A percentile compares a stretch with the other conserved stretches of the same genome.
Conservation (phyloP, 2,329 filamentous ascomycete species). For the Fusarium nisikadoi region DNA sequence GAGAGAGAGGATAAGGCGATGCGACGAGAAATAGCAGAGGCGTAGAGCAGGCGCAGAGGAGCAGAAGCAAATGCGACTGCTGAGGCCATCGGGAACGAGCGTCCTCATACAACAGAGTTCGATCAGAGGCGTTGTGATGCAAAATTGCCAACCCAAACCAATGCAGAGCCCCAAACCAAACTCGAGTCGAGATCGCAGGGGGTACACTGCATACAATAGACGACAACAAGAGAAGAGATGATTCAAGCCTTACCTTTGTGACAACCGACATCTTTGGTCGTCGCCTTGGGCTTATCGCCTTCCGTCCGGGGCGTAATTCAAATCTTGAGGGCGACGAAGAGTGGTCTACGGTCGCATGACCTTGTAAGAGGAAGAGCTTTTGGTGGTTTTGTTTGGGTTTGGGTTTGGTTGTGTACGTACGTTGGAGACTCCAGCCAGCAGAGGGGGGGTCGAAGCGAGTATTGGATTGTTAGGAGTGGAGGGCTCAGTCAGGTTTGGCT, state of each 20-base stretch:
- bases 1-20: not conserved
- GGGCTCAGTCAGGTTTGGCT: slow-evolving; percentile 21
- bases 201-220: not conserved
- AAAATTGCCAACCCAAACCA: slow-evolving; percentile 12
- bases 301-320: slow-evolving; percentile 49
- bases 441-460: not conserved
- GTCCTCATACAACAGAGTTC: not conserved
- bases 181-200: slow-evolving; percentile 9
- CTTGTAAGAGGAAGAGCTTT: slow-evolving; percentile 45
- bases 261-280: slow-evolving; percentile 68
- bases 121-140: slow-evolving; percentile 15
- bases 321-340: slow-evolving; percentile 50
- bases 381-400: slow-evolving; percentile 18
- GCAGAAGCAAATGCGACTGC: not conserved
- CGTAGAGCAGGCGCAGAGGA: not conserved
- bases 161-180: not conserved
- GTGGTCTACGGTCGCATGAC: slow-evolving; percentile 54
- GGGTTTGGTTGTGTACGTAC: slow-evolving; percentile 3
- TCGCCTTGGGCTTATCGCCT: slow-evolving; percentile 63
- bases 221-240: not conserved
- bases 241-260: slow-evolving; percentile 61
- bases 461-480: slow-evolving; percentile 8
- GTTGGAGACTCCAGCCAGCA: slow-evolving; percentile 11
- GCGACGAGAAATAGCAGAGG: not conserved
- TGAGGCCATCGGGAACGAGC: slow-evolving; percentile 24